These are phyloP conservation scores for Hemileccinum rubropunctum DNA, from an alignment of 768 basidiomycete species.

Conservation along the genomic window DNA sequence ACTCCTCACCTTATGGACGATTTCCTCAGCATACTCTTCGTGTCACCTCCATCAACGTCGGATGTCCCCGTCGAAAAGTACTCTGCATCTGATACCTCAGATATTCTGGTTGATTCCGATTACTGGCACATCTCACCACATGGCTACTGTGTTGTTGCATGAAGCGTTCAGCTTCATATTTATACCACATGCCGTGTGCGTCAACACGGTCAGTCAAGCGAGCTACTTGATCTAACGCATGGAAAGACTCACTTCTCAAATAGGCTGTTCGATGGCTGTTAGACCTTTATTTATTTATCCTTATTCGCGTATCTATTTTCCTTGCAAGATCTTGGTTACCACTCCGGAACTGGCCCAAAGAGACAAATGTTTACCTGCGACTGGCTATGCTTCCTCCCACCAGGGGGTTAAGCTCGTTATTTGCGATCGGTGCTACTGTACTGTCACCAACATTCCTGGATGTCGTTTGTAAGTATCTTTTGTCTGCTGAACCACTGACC, in stretches of 20 bases:
- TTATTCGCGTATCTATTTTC: constrained; percentile 12
- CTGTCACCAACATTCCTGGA: constrained; percentile 27
- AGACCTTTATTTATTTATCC: constrained; percentile 3
- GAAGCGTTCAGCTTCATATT: background rate
- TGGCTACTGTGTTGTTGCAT: constrained; percentile 5
- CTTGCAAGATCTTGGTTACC: background rate
- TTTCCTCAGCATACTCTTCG: background rate
- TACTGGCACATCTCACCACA: background rate
- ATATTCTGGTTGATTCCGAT: background rate
- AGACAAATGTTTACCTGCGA: background rate
- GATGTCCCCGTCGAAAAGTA: background rate
- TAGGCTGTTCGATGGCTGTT: constrained; percentile 6
- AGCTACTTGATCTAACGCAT: background rate
- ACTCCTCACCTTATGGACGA: constrained; percentile 8
- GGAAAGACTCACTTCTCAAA: constrained; percentile 1
- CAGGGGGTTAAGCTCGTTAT: background rate
- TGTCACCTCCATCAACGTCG: background rate
- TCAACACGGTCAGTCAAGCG: background rate
- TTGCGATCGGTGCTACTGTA: constrained; percentile 5
- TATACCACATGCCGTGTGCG: background rate
- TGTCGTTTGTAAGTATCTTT: constrained; percentile 26
- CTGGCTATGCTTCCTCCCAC: background rate
- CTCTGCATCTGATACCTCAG: constrained; percentile 1
- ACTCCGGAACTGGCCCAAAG: background rate
- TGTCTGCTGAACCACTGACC: background rate